phyloP scores from a whole-genome alignment of 257 asterid genomes.

The Salvia miltiorrhiza region DNA sequence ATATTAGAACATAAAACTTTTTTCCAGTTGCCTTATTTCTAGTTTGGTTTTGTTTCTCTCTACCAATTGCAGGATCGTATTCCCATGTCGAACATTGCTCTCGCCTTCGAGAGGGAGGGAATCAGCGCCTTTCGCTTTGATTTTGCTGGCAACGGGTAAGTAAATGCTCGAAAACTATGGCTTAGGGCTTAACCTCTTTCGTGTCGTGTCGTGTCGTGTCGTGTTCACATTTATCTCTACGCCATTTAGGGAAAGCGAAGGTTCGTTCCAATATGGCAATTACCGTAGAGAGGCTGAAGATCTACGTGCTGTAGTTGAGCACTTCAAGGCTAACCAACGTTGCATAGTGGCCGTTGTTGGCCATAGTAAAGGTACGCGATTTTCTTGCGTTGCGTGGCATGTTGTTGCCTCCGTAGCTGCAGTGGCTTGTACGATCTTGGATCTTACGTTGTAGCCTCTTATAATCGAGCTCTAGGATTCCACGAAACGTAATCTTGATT shows the following conservation, averaged over 20 bases:
- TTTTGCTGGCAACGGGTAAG: constrained; percentile 99
- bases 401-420: not conserved
- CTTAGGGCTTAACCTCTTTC: not conserved
- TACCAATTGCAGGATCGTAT: constrained; percentile 58
- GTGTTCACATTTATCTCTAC: not conserved
- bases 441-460: no score
- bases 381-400: no score
- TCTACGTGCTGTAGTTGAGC: constrained; percentile 63
- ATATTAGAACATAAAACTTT: not conserved
- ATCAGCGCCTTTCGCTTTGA: constrained; percentile 85
- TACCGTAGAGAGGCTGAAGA: constrained; percentile 85
- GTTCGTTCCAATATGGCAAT: constrained; percentile 80
- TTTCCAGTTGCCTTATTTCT: not conserved
- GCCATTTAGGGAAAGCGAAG: constrained; percentile 73
- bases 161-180: not conserved
- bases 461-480: not conserved
- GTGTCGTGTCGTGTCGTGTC: not conserved
- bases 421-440: not conserved
- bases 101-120: constrained; percentile 63
- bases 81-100: constrained; percentile 76
- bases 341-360: constrained; percentile 61
- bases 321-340: constrained; percentile 49
- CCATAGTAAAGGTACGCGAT: constrained; percentile 93
- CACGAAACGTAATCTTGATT: no score
- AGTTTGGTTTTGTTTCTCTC: not conserved